Conservation (phyloP, 768 basidiomycete genomes). For the Pulveroboletus sp. region DNA sequence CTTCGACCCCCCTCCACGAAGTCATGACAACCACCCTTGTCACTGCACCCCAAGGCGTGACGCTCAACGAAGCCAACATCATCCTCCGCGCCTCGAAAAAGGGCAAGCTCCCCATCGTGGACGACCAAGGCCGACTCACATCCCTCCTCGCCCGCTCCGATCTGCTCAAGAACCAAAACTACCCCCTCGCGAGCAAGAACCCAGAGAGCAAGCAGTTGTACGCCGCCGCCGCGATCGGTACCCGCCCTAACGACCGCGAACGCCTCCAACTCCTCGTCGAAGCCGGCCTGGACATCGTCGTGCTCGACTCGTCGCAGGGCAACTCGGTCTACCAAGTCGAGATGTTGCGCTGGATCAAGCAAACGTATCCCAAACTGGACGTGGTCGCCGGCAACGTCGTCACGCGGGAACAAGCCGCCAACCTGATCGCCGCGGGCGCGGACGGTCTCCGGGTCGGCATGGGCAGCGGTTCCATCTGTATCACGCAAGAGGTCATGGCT, state of each 20-base stretch:
- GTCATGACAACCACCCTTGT: slow-evolving; percentile 91
- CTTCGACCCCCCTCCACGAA: slow-evolving; percentile 58
- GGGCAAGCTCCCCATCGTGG: slow-evolving; percentile 90
- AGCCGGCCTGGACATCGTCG: slow-evolving; percentile 91
- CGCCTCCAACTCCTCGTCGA: slow-evolving; percentile 83
- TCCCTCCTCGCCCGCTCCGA: slow-evolving; percentile 95
- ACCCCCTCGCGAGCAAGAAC: slow-evolving; percentile 89
- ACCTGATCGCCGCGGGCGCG: slow-evolving; percentile 88
- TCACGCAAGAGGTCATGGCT: slow-evolving; percentile 99
- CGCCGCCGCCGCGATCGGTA: slow-evolving; percentile 94
- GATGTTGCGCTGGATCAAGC: slow-evolving; percentile 92
- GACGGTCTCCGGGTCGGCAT: slow-evolving; percentile 96
- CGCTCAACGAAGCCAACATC: slow-evolving; percentile 85
- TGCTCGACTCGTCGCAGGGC: slow-evolving; percentile 95
- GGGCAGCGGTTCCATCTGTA: slow-evolving; percentile 98
- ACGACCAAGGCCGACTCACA: slow-evolving; percentile 58
- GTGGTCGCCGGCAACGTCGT: slow-evolving; percentile 98
- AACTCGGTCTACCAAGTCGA: slow-evolving; percentile 93
- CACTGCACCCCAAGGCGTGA: slow-evolving; percentile 84
- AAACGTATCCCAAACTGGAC: slow-evolving; percentile 78
- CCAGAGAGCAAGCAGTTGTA: slow-evolving; percentile 92
- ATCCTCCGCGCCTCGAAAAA: slow-evolving; percentile 96
- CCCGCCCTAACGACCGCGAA: slow-evolving; percentile 82
- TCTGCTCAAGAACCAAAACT: slow-evolving; percentile 95
- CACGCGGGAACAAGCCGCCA: slow-evolving; percentile 94